A percentile compares a stretch with the other conserved stretches of the same genome.
phyloP scores from a whole-genome alignment of 129 eudicot genomes.

The Centrapalus pauciflorus region DNA sequence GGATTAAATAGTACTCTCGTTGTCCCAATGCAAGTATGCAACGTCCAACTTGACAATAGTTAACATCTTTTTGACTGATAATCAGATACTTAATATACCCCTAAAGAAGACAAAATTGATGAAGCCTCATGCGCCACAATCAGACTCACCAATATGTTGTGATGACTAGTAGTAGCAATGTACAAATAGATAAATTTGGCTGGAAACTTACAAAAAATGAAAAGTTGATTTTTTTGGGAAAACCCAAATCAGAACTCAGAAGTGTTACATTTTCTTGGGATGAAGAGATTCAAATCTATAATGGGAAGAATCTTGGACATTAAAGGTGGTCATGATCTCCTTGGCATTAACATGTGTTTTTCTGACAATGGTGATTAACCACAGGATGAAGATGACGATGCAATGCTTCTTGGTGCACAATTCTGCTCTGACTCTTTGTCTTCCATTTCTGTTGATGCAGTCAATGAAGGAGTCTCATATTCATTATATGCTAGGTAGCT shows the following conservation, averaged over 20 bases:
- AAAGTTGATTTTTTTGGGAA: background rate
- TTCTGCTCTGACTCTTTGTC: constrained; percentile 85
- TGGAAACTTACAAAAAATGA: background rate
- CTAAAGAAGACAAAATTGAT: background rate
- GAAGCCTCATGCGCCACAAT: background rate
- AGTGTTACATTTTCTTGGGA: background rate
- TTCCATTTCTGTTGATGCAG: constrained; percentile 66
- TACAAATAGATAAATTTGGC: background rate
- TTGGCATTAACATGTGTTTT: background rate
- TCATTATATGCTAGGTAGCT: constrained; percentile 83
- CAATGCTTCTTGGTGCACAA: constrained; percentile 87
- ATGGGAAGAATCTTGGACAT: background rate
- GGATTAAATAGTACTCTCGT: background rate
- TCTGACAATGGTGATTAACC: constrained; percentile 7
- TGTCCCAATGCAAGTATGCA: background rate
- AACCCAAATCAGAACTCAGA: background rate
- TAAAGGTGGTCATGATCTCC: background rate
- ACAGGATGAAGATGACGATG: constrained; percentile 98
- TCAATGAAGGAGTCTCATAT: constrained; percentile 59
- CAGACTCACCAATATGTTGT: background rate
- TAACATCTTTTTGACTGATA: background rate
- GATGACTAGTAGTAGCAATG: background rate
- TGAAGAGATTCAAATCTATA: background rate
- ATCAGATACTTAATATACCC: background rate
- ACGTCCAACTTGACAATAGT: background rate